Evolutionary conservation across 1,284 basidiomycete genomes (phyloP).

Genomic region (Heterobasidion parviporum): DNA sequence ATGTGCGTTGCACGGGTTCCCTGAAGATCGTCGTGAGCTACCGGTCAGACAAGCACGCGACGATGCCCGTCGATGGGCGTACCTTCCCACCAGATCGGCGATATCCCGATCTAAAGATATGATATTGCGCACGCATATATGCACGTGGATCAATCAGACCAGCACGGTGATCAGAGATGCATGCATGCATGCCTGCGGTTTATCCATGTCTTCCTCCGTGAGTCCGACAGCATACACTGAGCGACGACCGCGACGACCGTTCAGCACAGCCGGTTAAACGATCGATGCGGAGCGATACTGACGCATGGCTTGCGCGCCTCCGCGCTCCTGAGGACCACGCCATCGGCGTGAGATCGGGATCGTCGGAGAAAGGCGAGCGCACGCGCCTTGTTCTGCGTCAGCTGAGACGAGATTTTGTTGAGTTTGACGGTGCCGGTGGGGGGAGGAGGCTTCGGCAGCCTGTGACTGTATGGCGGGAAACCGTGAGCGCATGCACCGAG

Average conservation of each 20-base stretch:
- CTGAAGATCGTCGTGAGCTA: slow-evolving; percentile 22
- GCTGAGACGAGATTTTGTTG: slow-evolving; percentile 61
- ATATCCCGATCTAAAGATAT: slow-evolving; percentile 62
- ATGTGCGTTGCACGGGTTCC: slow-evolving; percentile 79
- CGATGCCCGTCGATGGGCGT: slow-evolving; percentile 12
- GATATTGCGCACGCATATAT: not conserved
- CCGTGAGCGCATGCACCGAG: not conserved
- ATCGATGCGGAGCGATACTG: slow-evolving; percentile 20
- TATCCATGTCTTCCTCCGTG: slow-evolving; percentile 73
- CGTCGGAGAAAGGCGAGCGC: not conserved
- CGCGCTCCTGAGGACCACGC: slow-evolving; percentile 39
- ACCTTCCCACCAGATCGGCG: slow-evolving; percentile 87
- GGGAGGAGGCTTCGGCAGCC: slow-evolving; percentile 30
- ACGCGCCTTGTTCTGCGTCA: slow-evolving; percentile 62
- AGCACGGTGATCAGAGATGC: not conserved
- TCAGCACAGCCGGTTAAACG: slow-evolving; percentile 1
- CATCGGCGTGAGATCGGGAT: not conserved
- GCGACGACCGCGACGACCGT: not conserved
- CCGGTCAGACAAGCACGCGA: not conserved
- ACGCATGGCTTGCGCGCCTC: slow-evolving; percentile 81
- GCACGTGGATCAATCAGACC: not conserved
- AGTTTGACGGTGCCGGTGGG: slow-evolving; percentile 36
- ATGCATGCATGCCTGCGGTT: slow-evolving; percentile 55
- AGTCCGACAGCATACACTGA: slow-evolving; percentile 72
- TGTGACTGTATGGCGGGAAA: slow-evolving; percentile 25